Percentiles rank a stretch among this genome's conserved stretches.
These are phyloP conservation scores for Ogataea minuta DNA, from an alignment of 805 yeast genomes.

Conservation along the genomic window DNA sequence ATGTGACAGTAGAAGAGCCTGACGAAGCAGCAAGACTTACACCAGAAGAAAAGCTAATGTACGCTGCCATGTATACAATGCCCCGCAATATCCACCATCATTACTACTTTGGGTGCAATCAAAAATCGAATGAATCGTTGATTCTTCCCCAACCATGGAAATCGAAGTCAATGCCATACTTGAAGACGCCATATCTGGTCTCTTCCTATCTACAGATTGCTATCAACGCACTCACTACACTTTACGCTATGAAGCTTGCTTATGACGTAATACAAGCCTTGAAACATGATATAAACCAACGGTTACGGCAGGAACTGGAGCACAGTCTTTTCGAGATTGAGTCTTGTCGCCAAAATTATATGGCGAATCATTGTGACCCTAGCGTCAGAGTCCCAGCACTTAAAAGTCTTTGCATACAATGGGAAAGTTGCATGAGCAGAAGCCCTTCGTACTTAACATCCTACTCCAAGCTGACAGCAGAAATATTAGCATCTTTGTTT, in stretches of 20 bases:
- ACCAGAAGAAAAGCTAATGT: background rate
- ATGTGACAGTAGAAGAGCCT: slow-evolving; percentile 10
- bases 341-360: slow-evolving; percentile 50
- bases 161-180: slow-evolving; percentile 46
- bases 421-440: slow-evolving; percentile 67
- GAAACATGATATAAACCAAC: slow-evolving; percentile 50
- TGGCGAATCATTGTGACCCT: slow-evolving; percentile 56
- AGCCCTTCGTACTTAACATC: slow-evolving; percentile 48
- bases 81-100: slow-evolving; percentile 13
- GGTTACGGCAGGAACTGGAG: slow-evolving; percentile 47
- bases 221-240: slow-evolving; percentile 47
- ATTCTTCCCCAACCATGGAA: slow-evolving; percentile 62
- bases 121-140: background rate
- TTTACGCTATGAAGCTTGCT: slow-evolving; percentile 44
- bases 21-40: background rate
- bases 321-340: slow-evolving; percentile 50
- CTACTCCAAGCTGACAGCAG: slow-evolving; percentile 58
- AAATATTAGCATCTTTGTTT: slow-evolving; percentile 57
- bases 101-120: slow-evolving; percentile 7
- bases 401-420: slow-evolving; percentile 52
- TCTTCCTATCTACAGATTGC: slow-evolving; percentile 61
- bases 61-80: slow-evolving; percentile 1
- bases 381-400: slow-evolving; percentile 57
- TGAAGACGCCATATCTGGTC: slow-evolving; percentile 52
- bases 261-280: slow-evolving; percentile 47